Conservation (phyloP, 129 eudicot genomes). For the Flaveria bidentis region DNA sequence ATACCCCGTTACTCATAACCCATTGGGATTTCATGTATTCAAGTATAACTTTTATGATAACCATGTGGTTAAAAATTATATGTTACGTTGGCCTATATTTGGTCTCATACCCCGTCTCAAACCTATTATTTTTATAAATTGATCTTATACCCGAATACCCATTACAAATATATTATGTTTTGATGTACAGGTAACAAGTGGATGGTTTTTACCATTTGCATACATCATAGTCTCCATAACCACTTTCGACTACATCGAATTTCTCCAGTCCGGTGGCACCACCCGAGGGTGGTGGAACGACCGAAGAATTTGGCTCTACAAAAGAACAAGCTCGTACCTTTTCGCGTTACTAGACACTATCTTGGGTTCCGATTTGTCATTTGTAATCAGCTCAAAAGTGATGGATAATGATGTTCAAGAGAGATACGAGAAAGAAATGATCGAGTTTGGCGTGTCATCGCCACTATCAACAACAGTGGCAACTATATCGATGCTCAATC, state of each 20-base stretch:
- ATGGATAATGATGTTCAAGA: slow-evolving; percentile 44
- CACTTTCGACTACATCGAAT: slow-evolving; percentile 46
- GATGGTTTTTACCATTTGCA: slow-evolving; percentile 68
- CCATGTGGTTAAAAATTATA: too few relatives aligned
- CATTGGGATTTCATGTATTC: too few relatives aligned
- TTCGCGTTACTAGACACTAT: slow-evolving; percentile 67
- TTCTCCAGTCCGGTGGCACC: slow-evolving; percentile 64
- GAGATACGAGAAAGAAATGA: slow-evolving; percentile 63
- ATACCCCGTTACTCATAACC: too few relatives aligned
- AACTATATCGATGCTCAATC: slow-evolving; percentile 59
- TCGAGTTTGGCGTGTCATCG: slow-evolving; percentile 73
- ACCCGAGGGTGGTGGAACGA: slow-evolving; percentile 86
- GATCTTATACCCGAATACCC: background rate
- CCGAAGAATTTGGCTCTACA: slow-evolving; percentile 83
- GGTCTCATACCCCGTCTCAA: too few relatives aligned
- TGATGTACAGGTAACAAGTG: slow-evolving; percentile 47
- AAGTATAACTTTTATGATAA: too few relatives aligned
- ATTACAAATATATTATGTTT: background rate
- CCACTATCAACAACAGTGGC: slow-evolving; percentile 54
- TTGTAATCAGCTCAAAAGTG: slow-evolving; percentile 62
- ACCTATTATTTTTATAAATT: background rate
- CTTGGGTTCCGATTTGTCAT: slow-evolving; percentile 46
- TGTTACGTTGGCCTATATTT: too few relatives aligned
- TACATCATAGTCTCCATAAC: slow-evolving; percentile 44
- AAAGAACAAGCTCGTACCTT: slow-evolving; percentile 66